Evolutionary conservation across 2,329 filamentous ascomycete genomes (phyloP), one percentile per base, ranked within the genome.

Genomic region (Fusarium nodosum): DNA sequence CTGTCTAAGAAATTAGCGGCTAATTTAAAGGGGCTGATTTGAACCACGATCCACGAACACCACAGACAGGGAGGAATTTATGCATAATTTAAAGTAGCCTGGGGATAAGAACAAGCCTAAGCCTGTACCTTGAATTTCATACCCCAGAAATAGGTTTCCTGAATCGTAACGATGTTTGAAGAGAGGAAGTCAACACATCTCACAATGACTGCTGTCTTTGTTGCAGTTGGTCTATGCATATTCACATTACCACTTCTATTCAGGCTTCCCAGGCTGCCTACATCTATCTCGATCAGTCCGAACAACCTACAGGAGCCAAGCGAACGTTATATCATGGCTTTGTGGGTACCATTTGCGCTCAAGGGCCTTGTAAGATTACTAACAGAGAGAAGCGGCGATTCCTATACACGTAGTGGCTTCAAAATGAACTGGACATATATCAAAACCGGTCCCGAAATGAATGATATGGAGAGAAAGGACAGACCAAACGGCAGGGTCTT

Each of bases 371-470:
- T 4, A 15, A 15, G 6, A 2, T 15, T 22, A 22, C 20, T 41
- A 15, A 41, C 20, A 22, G 2, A 8, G 20, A 15, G 20, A 59
- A 60, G 58, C 1, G 58, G 58, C 1, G 44, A 60, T 18, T 60
- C 58, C 1, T 60, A 60, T 3, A 31, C 13, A 0, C 44, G 58
- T 2, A 36, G 36, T 28, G 54, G 58, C 3, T 38, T 60, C 11
- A 30, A 12, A 22, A 28, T 36, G 18, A 60, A 60, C 11, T 51
- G 10, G 8, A 51, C 58, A 2, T 60, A 60, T 16, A 60, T 24
- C 1, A 26, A 22, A 13, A 60, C 55, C 4, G 58, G 58, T 2
- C 36, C 20, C 1, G 12, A n/a, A 18, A 24, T 60, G 13, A 7
- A 52, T 3, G 58, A 34, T 11, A 60, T 60, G 44, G 10, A 44